These are phyloP conservation scores for Heliophila coronopifolia DNA, from an alignment of 441 rosid genomes.

Conservation along the genomic window DNA sequence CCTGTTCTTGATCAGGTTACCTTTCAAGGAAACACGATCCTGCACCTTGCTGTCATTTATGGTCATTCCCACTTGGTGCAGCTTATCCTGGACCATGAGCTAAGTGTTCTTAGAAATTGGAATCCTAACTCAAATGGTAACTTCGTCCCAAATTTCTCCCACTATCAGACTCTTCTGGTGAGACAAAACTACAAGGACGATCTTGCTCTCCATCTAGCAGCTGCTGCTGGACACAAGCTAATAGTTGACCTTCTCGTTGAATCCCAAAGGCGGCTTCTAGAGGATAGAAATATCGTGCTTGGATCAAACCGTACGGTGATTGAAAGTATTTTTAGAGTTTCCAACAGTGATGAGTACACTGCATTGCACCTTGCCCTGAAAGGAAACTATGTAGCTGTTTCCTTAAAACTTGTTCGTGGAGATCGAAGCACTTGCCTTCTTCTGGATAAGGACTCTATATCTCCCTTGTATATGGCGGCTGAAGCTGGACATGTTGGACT, in stretches of 20 bases:
- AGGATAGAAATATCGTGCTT: slow-evolving; percentile 7
- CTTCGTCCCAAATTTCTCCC: slow-evolving; percentile 2
- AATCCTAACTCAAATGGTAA: slow-evolving; percentile 9
- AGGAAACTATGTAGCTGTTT: slow-evolving; percentile 3
- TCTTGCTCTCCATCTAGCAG: slow-evolving; percentile 16
- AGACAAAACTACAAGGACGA: slow-evolving; percentile 11
- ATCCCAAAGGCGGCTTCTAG: neutral
- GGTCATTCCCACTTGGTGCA: slow-evolving; percentile 4
- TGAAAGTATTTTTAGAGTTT: slow-evolving; percentile 3
- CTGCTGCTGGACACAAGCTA: slow-evolving; percentile 6
- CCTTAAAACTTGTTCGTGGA: slow-evolving; percentile 10
- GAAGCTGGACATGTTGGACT: slow-evolving; percentile 11
- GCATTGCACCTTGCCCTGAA: slow-evolving; percentile 20
- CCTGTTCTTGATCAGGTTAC: slow-evolving; percentile 22
- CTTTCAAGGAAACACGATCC: slow-evolving; percentile 14
- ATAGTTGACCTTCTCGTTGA: slow-evolving; percentile 1
- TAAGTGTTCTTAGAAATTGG: slow-evolving; percentile 17
- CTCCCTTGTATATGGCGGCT: slow-evolving; percentile 19
- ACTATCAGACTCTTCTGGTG: slow-evolving; percentile 14
- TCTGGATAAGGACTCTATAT: slow-evolving; percentile 5
- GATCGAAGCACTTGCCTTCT: slow-evolving; percentile 7
- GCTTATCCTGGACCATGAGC: slow-evolving; percentile 21
- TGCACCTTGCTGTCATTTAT: slow-evolving; percentile 17
- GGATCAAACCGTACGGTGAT: neutral
- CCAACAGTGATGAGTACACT: slow-evolving; percentile 6